phyloP scores from a whole-genome alignment of 1,139 yeast genomes.

The Lodderomyces orthopsilosis region DNA sequence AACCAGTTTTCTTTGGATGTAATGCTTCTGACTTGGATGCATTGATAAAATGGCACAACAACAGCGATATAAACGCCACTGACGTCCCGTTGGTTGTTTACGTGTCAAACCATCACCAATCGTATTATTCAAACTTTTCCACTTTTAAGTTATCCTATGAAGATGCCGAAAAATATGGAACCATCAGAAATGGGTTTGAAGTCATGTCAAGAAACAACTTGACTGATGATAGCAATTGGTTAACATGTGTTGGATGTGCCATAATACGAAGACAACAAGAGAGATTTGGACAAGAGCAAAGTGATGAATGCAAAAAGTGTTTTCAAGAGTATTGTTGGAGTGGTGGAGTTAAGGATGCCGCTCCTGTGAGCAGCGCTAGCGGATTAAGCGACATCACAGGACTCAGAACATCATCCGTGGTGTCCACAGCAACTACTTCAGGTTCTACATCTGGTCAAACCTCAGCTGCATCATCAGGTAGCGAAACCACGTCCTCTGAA shows the following conservation, averaged over 20 bases:
- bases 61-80: slow-evolving; percentile 25
- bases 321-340: slow-evolving; percentile 42
- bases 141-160: slow-evolving; percentile 40
- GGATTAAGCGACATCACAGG: slow-evolving; percentile 10
- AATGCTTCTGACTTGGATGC: slow-evolving; percentile 28
- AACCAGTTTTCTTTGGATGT: slow-evolving; percentile 45
- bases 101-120: slow-evolving; percentile 31
- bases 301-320: slow-evolving; percentile 40
- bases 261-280: slow-evolving; percentile 44
- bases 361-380: slow-evolving; percentile 14
- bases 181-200: slow-evolving; percentile 42
- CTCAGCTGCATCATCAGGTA: not conserved
- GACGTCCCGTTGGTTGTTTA: slow-evolving; percentile 42
- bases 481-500: not conserved
- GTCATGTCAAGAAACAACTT: slow-evolving; percentile 32
- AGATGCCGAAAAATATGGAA: slow-evolving; percentile 28
- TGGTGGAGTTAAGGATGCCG: slow-evolving; percentile 24
- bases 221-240: slow-evolving; percentile 36
- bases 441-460: not conserved
- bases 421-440: slow-evolving; percentile 2
- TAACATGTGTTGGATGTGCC: slow-evolving; percentile 48
- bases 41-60: slow-evolving; percentile 28
- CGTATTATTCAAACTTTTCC: slow-evolving; percentile 37
- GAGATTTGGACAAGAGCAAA: slow-evolving; percentile 34
- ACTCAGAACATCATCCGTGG: slow-evolving; percentile 1